Evolutionary conservation across 2,329 filamentous ascomycete species (phyloP), one percentile per base, ranked within the genome.

Genomic region (Aspergillus felis): DNA sequence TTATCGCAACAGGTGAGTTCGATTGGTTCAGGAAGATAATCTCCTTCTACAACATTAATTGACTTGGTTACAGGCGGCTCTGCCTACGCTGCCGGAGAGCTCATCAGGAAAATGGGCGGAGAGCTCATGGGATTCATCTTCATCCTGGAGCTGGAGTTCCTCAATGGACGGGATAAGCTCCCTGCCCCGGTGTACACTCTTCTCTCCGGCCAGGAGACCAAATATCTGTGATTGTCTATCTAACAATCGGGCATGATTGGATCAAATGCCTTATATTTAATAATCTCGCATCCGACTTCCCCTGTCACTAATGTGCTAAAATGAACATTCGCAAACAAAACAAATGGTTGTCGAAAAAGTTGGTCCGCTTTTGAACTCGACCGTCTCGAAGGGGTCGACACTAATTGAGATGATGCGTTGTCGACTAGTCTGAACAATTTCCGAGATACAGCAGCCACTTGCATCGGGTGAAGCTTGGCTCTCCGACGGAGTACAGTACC

Each of bases 111-210:
- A 77, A 85, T 95, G 64, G 91, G 92, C 65, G 94, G 92, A 64
- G 82, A 85, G n/a, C 81, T 97, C 50, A 78, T 96, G 58, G 93
- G 91, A 67, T 97, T 90, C 78, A 80, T 97, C 62, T 99, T 99
- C 81, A 90, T 99, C 69, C 89, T 97, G 74, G 93, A 97, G 77
- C 88, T 99, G 63, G 88, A 92, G 68, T 93, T 94, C 78, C 86
- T 99, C 66, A 91, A 96, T 73, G 94, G 94, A 66, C 87, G 91
- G 67, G 88, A 92, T 62, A 94, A 96, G 83, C 88, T 99, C 66
- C 86, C 88, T 66, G 88, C 87, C 56, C 91, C 92, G 10, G 88
- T 92, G 53, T 85, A 89, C 73, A 96, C 93, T 47, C 85, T 99
- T 41, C 84, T 99, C 61, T 87, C 81, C 49, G 84, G 84, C 62